These are phyloP conservation scores for Marsdenia floribunda DNA, from an alignment of 257 asterid genomes.

Conservation along the genomic window DNA sequence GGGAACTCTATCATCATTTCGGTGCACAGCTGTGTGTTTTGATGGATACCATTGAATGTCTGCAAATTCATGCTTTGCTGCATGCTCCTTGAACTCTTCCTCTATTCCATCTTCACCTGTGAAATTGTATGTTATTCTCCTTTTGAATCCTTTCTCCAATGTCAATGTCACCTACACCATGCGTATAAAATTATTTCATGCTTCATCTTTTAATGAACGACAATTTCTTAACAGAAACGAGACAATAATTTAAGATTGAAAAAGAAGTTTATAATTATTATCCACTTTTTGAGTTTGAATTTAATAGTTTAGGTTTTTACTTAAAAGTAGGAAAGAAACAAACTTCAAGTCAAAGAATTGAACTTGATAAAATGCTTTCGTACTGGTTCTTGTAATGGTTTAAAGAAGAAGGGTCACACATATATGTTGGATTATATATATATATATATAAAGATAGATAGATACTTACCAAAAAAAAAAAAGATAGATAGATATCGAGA, in stretches of 20 bases:
- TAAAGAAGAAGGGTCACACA: too few relatives aligned
- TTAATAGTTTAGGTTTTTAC: too few relatives aligned
- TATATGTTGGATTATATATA: too few relatives aligned
- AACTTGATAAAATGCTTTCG: background rate
- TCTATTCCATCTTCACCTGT: constrained; percentile 52
- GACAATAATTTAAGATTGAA: too few relatives aligned
- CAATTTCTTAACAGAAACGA: too few relatives aligned
- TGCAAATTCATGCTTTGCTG: constrained; percentile 61
- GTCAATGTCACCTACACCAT: constrained; percentile 50
- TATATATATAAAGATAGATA: too few relatives aligned
- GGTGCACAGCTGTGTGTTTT: constrained; percentile 50
- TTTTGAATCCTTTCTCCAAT: constrained; percentile 60
- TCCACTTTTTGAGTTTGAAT: too few relatives aligned
- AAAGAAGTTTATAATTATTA: too few relatives aligned
- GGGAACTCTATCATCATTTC: constrained; percentile 64
- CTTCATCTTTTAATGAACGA: too few relatives aligned
- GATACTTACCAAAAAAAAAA: too few relatives aligned
- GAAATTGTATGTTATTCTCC: constrained; percentile 57
- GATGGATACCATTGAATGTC: constrained; percentile 98
- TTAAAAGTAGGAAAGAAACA: background rate
- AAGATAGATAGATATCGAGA: too few relatives aligned
- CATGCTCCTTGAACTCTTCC: constrained; percentile 51
- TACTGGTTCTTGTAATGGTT: background rate
- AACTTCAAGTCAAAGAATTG: background rate
- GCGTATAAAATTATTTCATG: background rate